Evolutionary conservation across 192 early-diverging fungal species (phyloP).

Genomic region (Rhizoclosmatium globosum): DNA sequence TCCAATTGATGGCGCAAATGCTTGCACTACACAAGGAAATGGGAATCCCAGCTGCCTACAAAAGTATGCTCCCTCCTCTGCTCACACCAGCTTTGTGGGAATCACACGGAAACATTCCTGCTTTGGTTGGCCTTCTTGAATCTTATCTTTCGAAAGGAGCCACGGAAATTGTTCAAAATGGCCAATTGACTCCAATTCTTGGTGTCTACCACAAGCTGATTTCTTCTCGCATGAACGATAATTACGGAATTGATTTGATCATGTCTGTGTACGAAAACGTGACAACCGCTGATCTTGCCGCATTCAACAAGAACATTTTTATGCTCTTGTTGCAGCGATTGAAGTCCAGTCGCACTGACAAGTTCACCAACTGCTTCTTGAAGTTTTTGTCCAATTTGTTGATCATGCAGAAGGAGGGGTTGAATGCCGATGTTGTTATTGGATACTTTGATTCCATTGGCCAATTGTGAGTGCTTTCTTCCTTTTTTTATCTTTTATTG

Average conservation of each 20-base stretch:
- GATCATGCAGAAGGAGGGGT: slow-evolving; percentile 66
- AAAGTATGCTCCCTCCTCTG: slow-evolving; percentile 76
- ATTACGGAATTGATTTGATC: slow-evolving; percentile 85
- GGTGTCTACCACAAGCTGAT: slow-evolving; percentile 95
- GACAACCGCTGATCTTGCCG: slow-evolving; percentile 55
- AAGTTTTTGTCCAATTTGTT: slow-evolving; percentile 73
- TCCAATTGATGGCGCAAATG: slow-evolving; percentile 94
- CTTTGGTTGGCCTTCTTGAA: slow-evolving; percentile 87
- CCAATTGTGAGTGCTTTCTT: slow-evolving; percentile 52
- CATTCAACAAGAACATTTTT: slow-evolving; percentile 68
- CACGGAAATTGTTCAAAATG: slow-evolving; percentile 69
- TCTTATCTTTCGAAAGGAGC: slow-evolving; percentile 84
- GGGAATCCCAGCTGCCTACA: slow-evolving; percentile 77
- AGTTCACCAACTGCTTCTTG: slow-evolving; percentile 71
- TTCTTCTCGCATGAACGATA: slow-evolving; percentile 83
- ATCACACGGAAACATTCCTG: slow-evolving; percentile 90
- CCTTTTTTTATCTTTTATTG: not conserved
- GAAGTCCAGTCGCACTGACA: slow-evolving; percentile 63
- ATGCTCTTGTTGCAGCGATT: slow-evolving; percentile 66
- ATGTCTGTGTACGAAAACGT: slow-evolving; percentile 78
- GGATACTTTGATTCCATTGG: slow-evolving; percentile 66
- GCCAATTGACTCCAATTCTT: slow-evolving; percentile 82
- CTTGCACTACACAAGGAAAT: slow-evolving; percentile 75
- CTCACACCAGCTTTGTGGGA: slow-evolving; percentile 91
- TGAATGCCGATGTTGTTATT: slow-evolving; percentile 68